These are phyloP conservation scores for Hebeloma cylindrosporum DNA, from an alignment of 768 basidiomycete species.

Conservation along the genomic window DNA sequence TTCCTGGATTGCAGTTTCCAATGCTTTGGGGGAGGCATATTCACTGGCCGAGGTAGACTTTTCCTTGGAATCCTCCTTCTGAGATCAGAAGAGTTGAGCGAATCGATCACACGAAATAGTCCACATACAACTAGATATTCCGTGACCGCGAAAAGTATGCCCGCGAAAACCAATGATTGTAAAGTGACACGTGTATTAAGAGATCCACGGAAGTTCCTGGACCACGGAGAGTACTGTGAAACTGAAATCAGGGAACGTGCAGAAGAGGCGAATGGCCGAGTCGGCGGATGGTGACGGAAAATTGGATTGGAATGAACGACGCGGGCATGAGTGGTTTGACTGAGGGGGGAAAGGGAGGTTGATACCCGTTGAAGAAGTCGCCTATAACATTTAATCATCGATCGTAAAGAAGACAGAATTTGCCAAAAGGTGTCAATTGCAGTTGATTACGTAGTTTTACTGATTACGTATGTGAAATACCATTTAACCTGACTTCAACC, in stretches of 20 bases:
- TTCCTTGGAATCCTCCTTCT: constrained; percentile 8
- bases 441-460: too few relatives aligned
- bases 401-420: too few relatives aligned
- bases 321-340: too few relatives aligned
- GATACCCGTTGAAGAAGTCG: too few relatives aligned
- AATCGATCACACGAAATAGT: constrained; percentile 4
- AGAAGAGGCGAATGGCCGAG: constrained; percentile 1
- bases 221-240: constrained; percentile 42
- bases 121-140: constrained; percentile 27
- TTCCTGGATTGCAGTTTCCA: constrained; percentile 53
- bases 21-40: constrained; percentile 49
- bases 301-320: too few relatives aligned
- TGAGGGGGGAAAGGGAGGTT: background rate
- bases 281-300: background rate
- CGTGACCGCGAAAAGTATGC: constrained; percentile 32
- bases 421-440: too few relatives aligned
- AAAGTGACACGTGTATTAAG: constrained; percentile 30
- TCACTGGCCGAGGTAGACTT: constrained; percentile 9
- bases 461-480: too few relatives aligned
- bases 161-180: constrained; percentile 38
- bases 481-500: too few relatives aligned
- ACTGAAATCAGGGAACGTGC: background rate
- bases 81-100: constrained; percentile 1
- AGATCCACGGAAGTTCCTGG: constrained; percentile 36
- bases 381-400: too few relatives aligned